A percentile compares a stretch with the other conserved stretches of the same genome.
These are phyloP conservation scores for Chaetomium strumarium DNA, from an alignment of 2,329 filamentous ascomycete species.

Conservation along the genomic window DNA sequence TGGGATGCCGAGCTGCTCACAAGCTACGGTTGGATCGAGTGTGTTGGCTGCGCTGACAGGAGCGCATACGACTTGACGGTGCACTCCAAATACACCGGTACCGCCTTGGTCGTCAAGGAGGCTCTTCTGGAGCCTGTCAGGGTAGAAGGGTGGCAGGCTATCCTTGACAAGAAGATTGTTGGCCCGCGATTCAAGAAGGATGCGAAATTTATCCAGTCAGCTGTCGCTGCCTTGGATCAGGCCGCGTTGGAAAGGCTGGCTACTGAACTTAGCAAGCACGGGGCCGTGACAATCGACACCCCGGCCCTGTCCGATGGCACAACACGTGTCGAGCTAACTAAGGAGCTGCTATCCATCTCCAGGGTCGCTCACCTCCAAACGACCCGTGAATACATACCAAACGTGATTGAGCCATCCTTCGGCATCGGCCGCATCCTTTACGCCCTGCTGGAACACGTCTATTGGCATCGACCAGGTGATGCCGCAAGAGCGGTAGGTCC, in stretches of 20 bases:
- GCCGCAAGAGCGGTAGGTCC: slow-evolving; percentile 60
- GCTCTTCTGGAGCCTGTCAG: slow-evolving; percentile 52
- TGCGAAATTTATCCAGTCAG: slow-evolving; percentile 55
- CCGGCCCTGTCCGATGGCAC: slow-evolving; percentile 16
- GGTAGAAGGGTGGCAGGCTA: slow-evolving; percentile 57
- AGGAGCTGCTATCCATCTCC: slow-evolving; percentile 16
- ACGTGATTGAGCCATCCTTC: slow-evolving; percentile 72
- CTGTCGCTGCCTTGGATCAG: slow-evolving; percentile 55
- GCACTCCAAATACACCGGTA: slow-evolving; percentile 59
- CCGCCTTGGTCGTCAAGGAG: slow-evolving; percentile 56
- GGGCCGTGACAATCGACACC: slow-evolving; percentile 10
- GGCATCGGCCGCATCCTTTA: slow-evolving; percentile 72
- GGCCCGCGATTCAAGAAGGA: slow-evolving; percentile 62
- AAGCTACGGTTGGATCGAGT: slow-evolving; percentile 2
- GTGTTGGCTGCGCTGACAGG: slow-evolving; percentile 55
- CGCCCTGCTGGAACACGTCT: slow-evolving; percentile 65
- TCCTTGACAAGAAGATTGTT: slow-evolving; percentile 62
- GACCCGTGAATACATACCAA: slow-evolving; percentile 63
- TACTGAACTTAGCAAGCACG: slow-evolving; percentile 13
- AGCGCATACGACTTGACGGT: slow-evolving; percentile 62
- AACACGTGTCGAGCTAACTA: slow-evolving; percentile 6
- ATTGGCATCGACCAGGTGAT: slow-evolving; percentile 60
- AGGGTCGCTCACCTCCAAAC: slow-evolving; percentile 46
- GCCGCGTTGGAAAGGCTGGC: slow-evolving; percentile 51
- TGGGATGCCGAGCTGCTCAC: slow-evolving; percentile 1